Conservation (phyloP, 805 yeast species). For the Alloascoidea hylecoeti region DNA sequence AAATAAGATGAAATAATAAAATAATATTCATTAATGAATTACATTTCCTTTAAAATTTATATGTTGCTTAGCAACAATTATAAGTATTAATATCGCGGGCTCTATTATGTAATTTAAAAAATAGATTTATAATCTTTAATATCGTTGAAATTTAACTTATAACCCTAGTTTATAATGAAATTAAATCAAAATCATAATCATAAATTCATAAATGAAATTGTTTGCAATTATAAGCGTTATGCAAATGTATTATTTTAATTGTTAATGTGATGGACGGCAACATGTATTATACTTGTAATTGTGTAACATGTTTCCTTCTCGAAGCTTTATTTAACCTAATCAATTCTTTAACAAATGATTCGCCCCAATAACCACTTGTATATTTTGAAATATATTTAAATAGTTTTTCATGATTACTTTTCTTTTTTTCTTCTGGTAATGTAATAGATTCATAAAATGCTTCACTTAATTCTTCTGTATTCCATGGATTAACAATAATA, state of each 20-base stretch:
- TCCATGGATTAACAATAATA: slow-evolving; percentile 79
- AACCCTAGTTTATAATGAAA: too few relatives aligned
- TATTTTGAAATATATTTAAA: slow-evolving; percentile 65
- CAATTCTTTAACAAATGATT: slow-evolving; percentile 66
- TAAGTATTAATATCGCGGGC: too few relatives aligned
- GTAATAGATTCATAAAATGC: slow-evolving; percentile 67
- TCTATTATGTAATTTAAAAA: too few relatives aligned
- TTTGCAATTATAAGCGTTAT: neutral
- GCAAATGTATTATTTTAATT: neutral
- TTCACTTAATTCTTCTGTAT: slow-evolving; percentile 63
- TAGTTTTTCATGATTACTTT: slow-evolving; percentile 53
- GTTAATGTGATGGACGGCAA: neutral
- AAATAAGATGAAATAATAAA: too few relatives aligned
- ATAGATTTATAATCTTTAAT: too few relatives aligned
- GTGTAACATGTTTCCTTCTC: too few relatives aligned
- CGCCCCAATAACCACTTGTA: slow-evolving; percentile 86
- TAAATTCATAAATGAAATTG: neutral
- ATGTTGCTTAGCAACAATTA: too few relatives aligned
- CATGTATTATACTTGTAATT: neutral
- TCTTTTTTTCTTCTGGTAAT: slow-evolving; percentile 56
- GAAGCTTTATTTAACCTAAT: too few relatives aligned
- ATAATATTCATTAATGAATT: too few relatives aligned
- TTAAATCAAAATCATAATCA: neutral
- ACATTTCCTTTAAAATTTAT: too few relatives aligned
- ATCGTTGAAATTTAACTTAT: too few relatives aligned